Percentiles rank a stretch among this genome's conserved stretches.
Conservation (phyloP, 2,329 filamentous ascomycete genomes). For the Penicillium oxalicum region DNA sequence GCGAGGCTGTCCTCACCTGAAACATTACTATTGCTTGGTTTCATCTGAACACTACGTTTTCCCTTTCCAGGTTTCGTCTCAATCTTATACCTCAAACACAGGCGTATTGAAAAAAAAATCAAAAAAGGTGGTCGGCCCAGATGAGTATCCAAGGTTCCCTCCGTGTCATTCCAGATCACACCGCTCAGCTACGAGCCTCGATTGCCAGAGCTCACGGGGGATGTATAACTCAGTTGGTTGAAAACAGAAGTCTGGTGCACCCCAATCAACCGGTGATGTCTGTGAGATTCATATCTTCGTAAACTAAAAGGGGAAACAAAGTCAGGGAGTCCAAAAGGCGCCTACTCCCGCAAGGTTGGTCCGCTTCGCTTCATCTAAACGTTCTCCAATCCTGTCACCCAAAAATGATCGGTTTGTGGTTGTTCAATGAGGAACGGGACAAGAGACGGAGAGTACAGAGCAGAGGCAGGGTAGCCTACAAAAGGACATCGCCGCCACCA, state of each 20-base stretch:
- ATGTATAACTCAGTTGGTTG: no score
- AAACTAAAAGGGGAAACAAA: slow-evolving; percentile 6
- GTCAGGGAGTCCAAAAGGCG: neutral
- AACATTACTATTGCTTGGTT: no score
- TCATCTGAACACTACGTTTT: no score
- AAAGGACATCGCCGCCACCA: slow-evolving; percentile 51
- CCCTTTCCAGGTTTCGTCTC: no score
- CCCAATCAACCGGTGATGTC: slow-evolving; percentile 3
- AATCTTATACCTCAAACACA: no score
- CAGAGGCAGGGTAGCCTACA: slow-evolving; percentile 3
- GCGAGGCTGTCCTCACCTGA: no score
- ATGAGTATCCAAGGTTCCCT: no score
- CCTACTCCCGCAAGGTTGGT: slow-evolving; percentile 8
- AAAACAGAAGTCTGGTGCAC: neutral
- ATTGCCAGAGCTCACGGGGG: no score
- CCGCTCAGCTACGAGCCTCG: no score
- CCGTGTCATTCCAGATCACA: no score
- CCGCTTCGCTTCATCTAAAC: neutral
- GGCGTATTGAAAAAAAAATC: no score
- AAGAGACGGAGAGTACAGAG: neutral
- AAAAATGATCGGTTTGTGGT: neutral
- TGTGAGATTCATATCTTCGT: slow-evolving; percentile 20
- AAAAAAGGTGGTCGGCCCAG: no score
- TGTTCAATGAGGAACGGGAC: neutral
- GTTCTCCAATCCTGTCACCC: neutral